phyloP scores from a whole-genome alignment of 75 land plant genomes.

The Sequoiadendron giganteum region DNA sequence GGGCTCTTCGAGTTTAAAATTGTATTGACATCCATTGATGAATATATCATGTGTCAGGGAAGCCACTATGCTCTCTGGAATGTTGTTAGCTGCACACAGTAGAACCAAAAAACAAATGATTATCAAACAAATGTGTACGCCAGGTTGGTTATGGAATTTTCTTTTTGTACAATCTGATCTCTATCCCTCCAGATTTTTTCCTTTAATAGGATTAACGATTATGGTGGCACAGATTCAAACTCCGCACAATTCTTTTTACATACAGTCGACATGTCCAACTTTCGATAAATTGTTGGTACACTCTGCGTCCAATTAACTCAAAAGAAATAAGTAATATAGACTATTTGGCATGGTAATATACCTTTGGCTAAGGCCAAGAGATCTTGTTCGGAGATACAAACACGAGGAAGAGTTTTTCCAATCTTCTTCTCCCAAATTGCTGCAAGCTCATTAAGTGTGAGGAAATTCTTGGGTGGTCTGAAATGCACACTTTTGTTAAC shows the following conservation, averaged over 20 bases:
- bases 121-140: no score
- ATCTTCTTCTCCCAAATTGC: constrained; percentile 17
- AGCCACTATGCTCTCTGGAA: constrained; percentile 21
- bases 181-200: no score
- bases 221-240: no score
- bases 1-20: constrained; percentile 16
- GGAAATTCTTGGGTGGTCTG: no score
- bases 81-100: not conserved
- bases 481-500: constrained; percentile 43
- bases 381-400: constrained; percentile 27
- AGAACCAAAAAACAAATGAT: not conserved
- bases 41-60: constrained; percentile 23
- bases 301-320: not conserved
- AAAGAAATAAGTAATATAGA: not conserved
- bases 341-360: not conserved
- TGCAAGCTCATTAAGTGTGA: no score
- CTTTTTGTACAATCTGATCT: no score
- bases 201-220: no score
- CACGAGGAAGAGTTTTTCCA: constrained; percentile 32
- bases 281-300: not conserved
- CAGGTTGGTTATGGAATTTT: no score
- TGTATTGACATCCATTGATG: constrained; percentile 21
- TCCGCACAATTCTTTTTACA: no score
- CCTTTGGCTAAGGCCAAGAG: constrained; percentile 37
- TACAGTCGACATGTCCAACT: no score